Conservation (phyloP, 2,329 filamentous ascomycete genomes). For the Botrytis sinoallii region DNA sequence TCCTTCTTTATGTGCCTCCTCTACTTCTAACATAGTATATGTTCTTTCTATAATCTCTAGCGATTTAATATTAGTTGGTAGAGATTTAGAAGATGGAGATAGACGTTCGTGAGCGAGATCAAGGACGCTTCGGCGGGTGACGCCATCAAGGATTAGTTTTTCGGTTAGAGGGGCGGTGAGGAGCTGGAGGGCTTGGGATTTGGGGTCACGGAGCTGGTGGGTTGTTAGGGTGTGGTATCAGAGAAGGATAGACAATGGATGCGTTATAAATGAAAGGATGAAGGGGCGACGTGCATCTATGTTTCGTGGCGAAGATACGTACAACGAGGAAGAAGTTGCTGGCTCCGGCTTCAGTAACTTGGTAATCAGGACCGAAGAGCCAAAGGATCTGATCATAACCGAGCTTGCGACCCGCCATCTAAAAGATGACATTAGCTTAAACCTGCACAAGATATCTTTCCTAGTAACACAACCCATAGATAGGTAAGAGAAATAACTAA, state of each 20-base stretch:
- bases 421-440: neutral
- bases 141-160: constrained; percentile 79
- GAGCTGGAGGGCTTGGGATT: neutral
- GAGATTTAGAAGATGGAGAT: constrained; percentile 37
- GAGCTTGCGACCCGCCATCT: constrained; percentile 60
- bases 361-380: constrained; percentile 70
- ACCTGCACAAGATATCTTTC: neutral
- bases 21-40: constrained; percentile 76
- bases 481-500: neutral
- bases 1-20: constrained; percentile 69
- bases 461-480: neutral
- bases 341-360: constrained; percentile 77
- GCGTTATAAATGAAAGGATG: neutral
- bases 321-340: constrained; percentile 83
- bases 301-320: neutral
- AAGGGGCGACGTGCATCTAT: neutral
- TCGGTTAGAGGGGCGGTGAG: constrained; percentile 75
- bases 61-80: constrained; percentile 40
- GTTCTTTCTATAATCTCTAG: constrained; percentile 74
- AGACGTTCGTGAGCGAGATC: constrained; percentile 68
- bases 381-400: constrained; percentile 90
- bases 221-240: neutral
- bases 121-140: constrained; percentile 75
- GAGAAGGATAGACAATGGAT: neutral
- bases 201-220: neutral